phyloP scores from a whole-genome alignment of 2,329 filamentous ascomycete genomes.

The Penicillium freii region DNA sequence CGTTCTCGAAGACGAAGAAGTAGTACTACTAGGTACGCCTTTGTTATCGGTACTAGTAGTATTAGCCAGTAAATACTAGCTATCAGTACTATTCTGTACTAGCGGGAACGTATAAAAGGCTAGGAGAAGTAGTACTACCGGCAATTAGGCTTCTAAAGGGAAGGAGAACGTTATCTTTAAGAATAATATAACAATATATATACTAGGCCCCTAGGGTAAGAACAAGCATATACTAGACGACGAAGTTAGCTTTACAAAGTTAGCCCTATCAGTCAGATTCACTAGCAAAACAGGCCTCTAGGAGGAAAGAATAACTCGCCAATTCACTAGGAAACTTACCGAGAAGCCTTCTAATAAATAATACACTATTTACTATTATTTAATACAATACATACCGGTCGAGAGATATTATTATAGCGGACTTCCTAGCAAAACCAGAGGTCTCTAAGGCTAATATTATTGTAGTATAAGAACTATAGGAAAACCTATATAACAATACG shows the following conservation, averaged over 20 bases:
- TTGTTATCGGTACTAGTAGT: no score
- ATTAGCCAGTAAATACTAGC: no score
- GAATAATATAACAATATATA: no score
- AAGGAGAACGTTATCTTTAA: no score
- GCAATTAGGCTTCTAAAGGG: no score
- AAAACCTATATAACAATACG: background rate
- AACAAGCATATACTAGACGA: background rate
- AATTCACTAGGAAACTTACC: background rate
- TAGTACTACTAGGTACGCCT: no score
- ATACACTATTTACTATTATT: background rate
- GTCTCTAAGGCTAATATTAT: background rate
- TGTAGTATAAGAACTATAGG: background rate
- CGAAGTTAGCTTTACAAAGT: background rate
- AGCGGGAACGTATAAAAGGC: no score
- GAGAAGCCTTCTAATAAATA: background rate
- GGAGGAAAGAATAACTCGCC: background rate
- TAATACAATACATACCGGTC: background rate
- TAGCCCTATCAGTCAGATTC: background rate
- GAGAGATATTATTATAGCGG: background rate
- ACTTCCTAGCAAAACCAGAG: background rate
- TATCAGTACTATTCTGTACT: no score
- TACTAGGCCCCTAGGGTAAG: background rate
- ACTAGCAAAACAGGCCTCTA: background rate
- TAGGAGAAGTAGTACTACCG: no score
- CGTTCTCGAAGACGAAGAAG: no score